Evolutionary conservation across 306 rosid species (phyloP).

Genomic region (Pterocarpus macrocarpus): DNA sequence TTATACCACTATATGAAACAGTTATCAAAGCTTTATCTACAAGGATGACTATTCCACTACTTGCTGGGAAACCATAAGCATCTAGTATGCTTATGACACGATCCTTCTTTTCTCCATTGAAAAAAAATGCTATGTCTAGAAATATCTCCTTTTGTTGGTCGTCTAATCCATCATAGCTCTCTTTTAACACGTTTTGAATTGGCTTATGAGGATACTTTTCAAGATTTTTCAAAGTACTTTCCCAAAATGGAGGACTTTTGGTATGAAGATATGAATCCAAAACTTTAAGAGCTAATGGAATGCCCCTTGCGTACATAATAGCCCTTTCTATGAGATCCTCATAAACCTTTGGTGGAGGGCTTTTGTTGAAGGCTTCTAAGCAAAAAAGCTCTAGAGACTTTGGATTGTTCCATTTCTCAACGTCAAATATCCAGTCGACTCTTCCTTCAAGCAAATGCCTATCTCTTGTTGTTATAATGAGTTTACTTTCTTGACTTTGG

Average conservation of each 20-base stretch:
- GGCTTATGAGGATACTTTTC: background rate
- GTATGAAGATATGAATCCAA: background rate
- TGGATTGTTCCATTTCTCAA: background rate
- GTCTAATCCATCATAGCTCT: slow-evolving; percentile 17
- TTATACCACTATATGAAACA: background rate
- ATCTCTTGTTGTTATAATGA: slow-evolving; percentile 18
- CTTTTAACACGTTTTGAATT: background rate
- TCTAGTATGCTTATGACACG: slow-evolving; percentile 1
- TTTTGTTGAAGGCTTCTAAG: background rate
- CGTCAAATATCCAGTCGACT: background rate
- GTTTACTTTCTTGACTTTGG: background rate
- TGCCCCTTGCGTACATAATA: background rate
- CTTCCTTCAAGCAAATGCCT: background rate
- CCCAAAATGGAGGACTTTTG: background rate
- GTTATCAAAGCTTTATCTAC: slow-evolving; percentile 22
- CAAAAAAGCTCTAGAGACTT: background rate
- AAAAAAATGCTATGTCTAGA: slow-evolving; percentile 35
- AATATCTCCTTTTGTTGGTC: background rate
- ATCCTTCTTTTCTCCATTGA: background rate
- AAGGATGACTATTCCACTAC: background rate
- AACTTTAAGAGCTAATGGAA: slow-evolving; percentile 11
- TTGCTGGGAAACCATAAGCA: background rate
- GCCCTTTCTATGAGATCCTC: background rate
- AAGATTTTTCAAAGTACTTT: background rate
- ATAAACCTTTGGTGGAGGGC: background rate